Evolutionary conservation across 345 rosid species (phyloP).

Genomic region (Eucalyptus globulus): DNA sequence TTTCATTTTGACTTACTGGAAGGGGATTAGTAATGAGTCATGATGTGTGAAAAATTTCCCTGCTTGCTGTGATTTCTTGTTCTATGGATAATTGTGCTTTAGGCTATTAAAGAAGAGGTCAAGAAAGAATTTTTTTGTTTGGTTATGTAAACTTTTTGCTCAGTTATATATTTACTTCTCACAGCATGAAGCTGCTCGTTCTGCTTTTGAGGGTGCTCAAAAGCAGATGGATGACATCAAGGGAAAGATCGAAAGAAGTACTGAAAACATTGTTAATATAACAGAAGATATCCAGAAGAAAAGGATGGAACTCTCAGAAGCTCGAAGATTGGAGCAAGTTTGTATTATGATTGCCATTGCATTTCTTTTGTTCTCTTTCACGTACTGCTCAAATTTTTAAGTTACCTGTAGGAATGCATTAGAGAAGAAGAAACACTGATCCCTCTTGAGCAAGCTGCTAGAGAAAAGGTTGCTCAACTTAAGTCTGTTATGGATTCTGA

Average conservation of each 20-base stretch:
- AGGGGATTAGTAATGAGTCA: background rate
- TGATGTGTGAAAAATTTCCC: background rate
- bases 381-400: background rate
- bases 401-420: conserved; percentile 48
- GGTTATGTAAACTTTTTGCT: background rate
- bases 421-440: conserved; percentile 73
- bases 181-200: conserved; percentile 77
- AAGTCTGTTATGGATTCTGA: conserved; percentile 72
- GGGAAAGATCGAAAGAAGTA: conserved; percentile 33
- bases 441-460: conserved; percentile 88
- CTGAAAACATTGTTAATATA: conserved; percentile 25
- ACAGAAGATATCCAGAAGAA: conserved; percentile 48
- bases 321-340: conserved; percentile 70
- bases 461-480: conserved; percentile 84
- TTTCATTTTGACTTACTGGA: background rate
- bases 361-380: background rate
- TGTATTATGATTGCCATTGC: background rate
- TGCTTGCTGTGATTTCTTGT: background rate
- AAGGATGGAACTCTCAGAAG: conserved; percentile 51
- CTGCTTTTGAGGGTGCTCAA: conserved; percentile 70
- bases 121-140: background rate
- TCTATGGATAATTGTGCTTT: background rate
- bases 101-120: background rate
- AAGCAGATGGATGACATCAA: conserved; percentile 60
- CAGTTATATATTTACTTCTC: conserved; percentile 5